A percentile compares a stretch with the other conserved stretches of the same genome.
phyloP scores from a whole-genome alignment of 1,139 yeast genomes.

The Geotrichum histeridarum region DNA sequence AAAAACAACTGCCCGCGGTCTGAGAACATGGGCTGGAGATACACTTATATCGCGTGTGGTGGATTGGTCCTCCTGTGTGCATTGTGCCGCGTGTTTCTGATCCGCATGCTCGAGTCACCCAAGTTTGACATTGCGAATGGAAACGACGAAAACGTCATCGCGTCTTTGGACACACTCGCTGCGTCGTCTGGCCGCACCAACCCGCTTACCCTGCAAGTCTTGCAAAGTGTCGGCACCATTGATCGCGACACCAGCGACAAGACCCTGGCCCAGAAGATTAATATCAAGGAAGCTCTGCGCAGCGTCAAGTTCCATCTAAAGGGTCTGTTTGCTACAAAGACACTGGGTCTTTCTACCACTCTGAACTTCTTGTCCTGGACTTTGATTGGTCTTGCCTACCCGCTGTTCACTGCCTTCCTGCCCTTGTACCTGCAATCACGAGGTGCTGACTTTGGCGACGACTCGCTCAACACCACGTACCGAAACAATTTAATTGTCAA shows the following conservation, averaged over 20 bases:
- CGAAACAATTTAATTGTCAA: slow-evolving; percentile 51
- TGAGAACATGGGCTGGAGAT: slow-evolving; percentile 57
- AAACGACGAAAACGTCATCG: slow-evolving; percentile 46
- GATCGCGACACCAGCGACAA: slow-evolving; percentile 14
- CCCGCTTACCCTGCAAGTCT: slow-evolving; percentile 39
- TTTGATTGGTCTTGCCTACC: slow-evolving; percentile 50
- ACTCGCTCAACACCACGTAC: slow-evolving; percentile 43
- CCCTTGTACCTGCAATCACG: slow-evolving; percentile 46
- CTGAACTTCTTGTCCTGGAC: slow-evolving; percentile 47
- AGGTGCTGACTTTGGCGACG: slow-evolving; percentile 43
- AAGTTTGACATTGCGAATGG: slow-evolving; percentile 51
- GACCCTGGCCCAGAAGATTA: slow-evolving; percentile 13
- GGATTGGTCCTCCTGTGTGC: slow-evolving; percentile 50
- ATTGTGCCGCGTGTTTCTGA: slow-evolving; percentile 44
- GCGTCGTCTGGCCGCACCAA: slow-evolving; percentile 24
- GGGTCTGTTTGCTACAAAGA: slow-evolving; percentile 41
- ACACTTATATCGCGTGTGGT: slow-evolving; percentile 51
- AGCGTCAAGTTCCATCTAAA: slow-evolving; percentile 20
- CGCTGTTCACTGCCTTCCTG: slow-evolving; percentile 49
- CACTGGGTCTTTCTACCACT: slow-evolving; percentile 41
- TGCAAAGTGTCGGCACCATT: slow-evolving; percentile 42
- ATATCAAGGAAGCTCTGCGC: slow-evolving; percentile 1
- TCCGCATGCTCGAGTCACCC: slow-evolving; percentile 53
- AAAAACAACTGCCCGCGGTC: slow-evolving; percentile 44
- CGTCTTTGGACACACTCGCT: slow-evolving; percentile 28